Conservation (phyloP, 139 green algal genomes). For the Ettlia oleoabundans region DNA sequence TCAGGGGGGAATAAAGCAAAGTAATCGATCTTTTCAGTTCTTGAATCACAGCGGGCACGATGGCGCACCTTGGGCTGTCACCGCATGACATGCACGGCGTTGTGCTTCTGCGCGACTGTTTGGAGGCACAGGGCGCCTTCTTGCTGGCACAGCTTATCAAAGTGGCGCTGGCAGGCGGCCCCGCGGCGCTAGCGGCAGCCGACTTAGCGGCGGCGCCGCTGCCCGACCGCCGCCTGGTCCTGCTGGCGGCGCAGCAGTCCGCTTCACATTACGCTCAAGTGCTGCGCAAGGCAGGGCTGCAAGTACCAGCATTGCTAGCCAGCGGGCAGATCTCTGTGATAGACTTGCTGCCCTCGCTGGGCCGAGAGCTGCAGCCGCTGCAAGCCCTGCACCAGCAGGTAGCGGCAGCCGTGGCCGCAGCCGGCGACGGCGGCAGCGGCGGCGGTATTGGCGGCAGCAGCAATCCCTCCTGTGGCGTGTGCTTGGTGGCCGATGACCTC, state of each 20-base stretch:
- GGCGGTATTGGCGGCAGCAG: too few relatives aligned
- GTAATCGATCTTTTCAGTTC: background rate
- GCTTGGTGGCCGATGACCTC: constrained; percentile 18
- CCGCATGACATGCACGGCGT: background rate
- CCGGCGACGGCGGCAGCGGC: background rate
- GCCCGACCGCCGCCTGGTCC: background rate
- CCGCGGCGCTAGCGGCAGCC: background rate
- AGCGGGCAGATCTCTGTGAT: background rate
- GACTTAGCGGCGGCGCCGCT: too few relatives aligned
- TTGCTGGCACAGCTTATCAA: constrained; percentile 15
- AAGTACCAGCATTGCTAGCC: background rate
- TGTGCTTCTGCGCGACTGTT: constrained; percentile 15
- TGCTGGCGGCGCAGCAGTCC: background rate
- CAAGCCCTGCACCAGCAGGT: background rate
- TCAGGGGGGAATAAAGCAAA: too few relatives aligned
- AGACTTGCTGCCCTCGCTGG: constrained; percentile 2
- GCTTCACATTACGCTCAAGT: constrained; percentile 15
- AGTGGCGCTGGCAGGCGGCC: background rate
- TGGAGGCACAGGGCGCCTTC: constrained; percentile 15
- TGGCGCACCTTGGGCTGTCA: background rate
- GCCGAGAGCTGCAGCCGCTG: background rate
- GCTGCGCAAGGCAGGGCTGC: constrained; percentile 24
- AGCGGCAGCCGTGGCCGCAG: background rate
- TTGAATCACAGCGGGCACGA: background rate
- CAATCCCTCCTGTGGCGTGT: too few relatives aligned